Conservation (phyloP, 345 rosid genomes). For the Gynandropsis gynandra region DNA sequence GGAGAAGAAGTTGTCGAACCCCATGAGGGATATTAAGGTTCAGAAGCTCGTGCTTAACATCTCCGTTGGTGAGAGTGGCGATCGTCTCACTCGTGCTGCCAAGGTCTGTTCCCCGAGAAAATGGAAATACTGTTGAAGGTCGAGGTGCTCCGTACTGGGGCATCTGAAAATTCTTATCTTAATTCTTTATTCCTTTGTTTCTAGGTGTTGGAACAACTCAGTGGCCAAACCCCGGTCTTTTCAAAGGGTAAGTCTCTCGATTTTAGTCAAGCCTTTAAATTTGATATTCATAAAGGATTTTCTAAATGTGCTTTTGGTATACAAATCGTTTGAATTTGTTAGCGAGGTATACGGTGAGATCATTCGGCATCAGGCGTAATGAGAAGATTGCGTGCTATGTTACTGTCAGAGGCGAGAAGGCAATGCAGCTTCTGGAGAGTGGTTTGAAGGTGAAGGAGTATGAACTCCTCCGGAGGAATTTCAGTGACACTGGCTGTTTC, state of each 20-base stretch:
- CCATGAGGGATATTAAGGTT: conserved; percentile 38
- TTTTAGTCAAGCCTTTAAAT: background rate
- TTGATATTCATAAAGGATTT: background rate
- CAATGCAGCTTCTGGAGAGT: conserved; percentile 76
- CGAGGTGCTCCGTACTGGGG: no score
- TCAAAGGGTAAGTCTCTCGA: conserved; percentile 32
- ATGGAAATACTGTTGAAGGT: no score
- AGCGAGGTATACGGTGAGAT: conserved; percentile 80
- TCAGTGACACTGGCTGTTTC: conserved; percentile 80
- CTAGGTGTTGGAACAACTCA: conserved; percentile 36
- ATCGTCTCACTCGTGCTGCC: conserved; percentile 37
- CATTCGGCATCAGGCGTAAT: conserved; percentile 73
- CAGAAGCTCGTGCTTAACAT: conserved; percentile 38
- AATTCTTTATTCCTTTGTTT: no score
- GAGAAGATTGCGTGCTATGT: conserved; percentile 84
- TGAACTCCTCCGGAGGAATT: conserved; percentile 66
- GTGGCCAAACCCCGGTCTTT: conserved; percentile 34
- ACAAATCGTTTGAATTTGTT: background rate
- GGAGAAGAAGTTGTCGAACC: conserved; percentile 36
- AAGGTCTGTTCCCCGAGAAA: conserved; percentile 20
- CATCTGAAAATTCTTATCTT: no score
- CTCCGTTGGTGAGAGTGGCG: conserved; percentile 39
- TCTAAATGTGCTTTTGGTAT: background rate
- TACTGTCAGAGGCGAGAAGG: conserved; percentile 83
- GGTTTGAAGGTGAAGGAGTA: conserved; percentile 82